Evolutionary conservation across 148 eudicot genomes (phyloP), one percentile per base, ranked within the genome.

Genomic region (Dysphania ambrosioides): DNA sequence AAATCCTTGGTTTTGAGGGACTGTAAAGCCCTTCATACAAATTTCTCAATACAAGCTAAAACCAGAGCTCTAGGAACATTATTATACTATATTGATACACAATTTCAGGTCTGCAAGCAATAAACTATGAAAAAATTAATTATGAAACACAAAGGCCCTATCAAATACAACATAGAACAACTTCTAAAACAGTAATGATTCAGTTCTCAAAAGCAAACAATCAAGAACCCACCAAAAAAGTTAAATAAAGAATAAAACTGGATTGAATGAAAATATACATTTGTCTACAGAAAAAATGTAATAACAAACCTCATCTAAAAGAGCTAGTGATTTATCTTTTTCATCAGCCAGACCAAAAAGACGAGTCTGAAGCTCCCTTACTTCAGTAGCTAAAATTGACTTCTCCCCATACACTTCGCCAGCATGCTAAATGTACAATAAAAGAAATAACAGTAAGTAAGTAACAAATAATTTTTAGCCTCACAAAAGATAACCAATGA

Each of bases 341-440:
- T 88, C 89, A 55, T 86, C 93, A 31, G 97, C 81, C 85, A 95
- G 66, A 66, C 85, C 78, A 63, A 88, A 82, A 66, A 92, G 84
- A 60, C 97, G 97, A 80, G 87, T 75, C 76, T 95, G 98, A 70
- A 95, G 93, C 84, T 92, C 98, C 79, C 80, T 88, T 62, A 83
- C 82, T 81, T 90, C 97, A 55, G 97, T 92, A 55, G 86, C 87
- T 62, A 95, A 80, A 72, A 95, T 90, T 41, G 97, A 87, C 87
- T 83, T 95, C 77, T 95, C 96, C 72, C 93, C 98, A 81, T 88
- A 88, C 21, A 95, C 97, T 81, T 92, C 97, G 41, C 97, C 97
- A 63, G 92, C 89, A 85, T 87, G 97, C 98, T 95, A 89, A 73
- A 71, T 24, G 23, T 62, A 53, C 32, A 38, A 57, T 58, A 18